A percentile compares a stretch with the other conserved stretches of the same genome.
Evolutionary conservation across 1,284 basidiomycete genomes (phyloP).

Genomic region (Trichosporon sp.): DNA sequence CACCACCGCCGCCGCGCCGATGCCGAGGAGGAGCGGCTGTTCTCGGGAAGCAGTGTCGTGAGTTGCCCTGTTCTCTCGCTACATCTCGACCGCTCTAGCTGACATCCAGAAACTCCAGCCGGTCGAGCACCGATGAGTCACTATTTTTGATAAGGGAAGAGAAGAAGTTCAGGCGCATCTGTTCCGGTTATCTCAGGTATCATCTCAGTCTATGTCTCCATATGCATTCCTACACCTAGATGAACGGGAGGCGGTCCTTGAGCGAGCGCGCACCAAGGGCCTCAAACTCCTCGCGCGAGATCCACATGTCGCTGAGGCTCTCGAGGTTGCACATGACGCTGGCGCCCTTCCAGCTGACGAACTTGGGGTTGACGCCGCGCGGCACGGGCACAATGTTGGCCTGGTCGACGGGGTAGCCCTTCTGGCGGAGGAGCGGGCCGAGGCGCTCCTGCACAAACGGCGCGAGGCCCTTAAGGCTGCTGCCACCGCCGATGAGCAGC

Average conservation of each 20-base stretch:
- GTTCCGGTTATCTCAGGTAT: background rate
- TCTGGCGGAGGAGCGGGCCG: slow-evolving; percentile 65
- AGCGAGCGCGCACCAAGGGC: slow-evolving; percentile 52
- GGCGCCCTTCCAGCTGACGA: slow-evolving; percentile 91
- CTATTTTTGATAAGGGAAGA: background rate
- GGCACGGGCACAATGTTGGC: slow-evolving; percentile 86
- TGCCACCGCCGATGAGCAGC: slow-evolving; percentile 77
- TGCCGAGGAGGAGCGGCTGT: slow-evolving; percentile 48
- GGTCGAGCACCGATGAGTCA: background rate
- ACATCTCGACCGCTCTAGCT: background rate
- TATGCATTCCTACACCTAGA: slow-evolving; percentile 14
- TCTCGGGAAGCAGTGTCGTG: slow-evolving; percentile 42
- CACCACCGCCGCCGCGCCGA: slow-evolving; percentile 35
- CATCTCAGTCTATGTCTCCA: background rate
- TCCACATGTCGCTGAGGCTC: slow-evolving; percentile 80
- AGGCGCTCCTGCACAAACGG: slow-evolving; percentile 43
- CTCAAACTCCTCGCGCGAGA: slow-evolving; percentile 79
- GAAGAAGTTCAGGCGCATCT: background rate
- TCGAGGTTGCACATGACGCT: slow-evolving; percentile 93
- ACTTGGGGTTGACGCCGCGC: slow-evolving; percentile 83
- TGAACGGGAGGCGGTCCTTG: slow-evolving; percentile 46
- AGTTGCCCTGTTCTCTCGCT: background rate
- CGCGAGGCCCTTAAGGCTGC: slow-evolving; percentile 51
- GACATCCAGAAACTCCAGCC: background rate
- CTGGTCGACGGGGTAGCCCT: slow-evolving; percentile 80